A percentile compares a stretch with the other conserved stretches of the same genome.
These are phyloP conservation scores for Macrotyloma uniflorum DNA, from an alignment of 306 rosid genomes.

Conservation along the genomic window DNA sequence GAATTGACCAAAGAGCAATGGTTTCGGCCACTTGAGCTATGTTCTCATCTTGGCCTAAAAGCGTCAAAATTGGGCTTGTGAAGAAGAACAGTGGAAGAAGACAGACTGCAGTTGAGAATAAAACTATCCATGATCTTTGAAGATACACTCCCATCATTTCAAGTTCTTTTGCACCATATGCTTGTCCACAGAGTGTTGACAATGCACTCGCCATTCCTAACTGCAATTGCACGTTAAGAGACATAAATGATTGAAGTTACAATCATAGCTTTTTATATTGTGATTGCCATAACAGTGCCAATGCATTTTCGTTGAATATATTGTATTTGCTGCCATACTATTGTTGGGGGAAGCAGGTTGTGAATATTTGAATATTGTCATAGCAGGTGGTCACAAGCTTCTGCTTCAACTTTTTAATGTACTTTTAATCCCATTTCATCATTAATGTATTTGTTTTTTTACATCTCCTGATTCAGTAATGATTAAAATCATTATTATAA, in stretches of 20 bases:
- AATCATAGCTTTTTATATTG: not conserved
- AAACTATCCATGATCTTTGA: conserved; percentile 57
- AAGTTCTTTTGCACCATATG: conserved; percentile 56
- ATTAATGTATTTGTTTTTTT: not conserved
- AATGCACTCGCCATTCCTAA: conserved; percentile 60
- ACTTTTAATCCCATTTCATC: not conserved
- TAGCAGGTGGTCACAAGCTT: not conserved
- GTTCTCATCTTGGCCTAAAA: conserved; percentile 40
- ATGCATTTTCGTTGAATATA: not conserved
- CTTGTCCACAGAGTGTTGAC: conserved; percentile 63
- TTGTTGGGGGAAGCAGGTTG: not conserved
- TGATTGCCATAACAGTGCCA: not conserved
- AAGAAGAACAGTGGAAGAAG: conserved; percentile 50
- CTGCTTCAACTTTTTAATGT: not conserved
- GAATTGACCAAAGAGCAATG: conserved; percentile 45
- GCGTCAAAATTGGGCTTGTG: conserved; percentile 41
- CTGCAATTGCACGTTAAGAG: not conserved
- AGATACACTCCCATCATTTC: conserved; percentile 57
- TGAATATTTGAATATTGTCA: not conserved
- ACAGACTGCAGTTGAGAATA: conserved; percentile 14
- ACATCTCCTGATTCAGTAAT: not conserved
- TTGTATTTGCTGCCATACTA: not conserved
- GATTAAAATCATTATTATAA: not conserved
- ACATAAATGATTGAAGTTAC: not conserved
- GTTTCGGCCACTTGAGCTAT: conserved; percentile 41